A percentile compares a stretch with the other conserved stretches of the same genome.
Evolutionary conservation across 768 basidiomycete genomes (phyloP).

Genomic region (Pulveroboletus ravenelii): DNA sequence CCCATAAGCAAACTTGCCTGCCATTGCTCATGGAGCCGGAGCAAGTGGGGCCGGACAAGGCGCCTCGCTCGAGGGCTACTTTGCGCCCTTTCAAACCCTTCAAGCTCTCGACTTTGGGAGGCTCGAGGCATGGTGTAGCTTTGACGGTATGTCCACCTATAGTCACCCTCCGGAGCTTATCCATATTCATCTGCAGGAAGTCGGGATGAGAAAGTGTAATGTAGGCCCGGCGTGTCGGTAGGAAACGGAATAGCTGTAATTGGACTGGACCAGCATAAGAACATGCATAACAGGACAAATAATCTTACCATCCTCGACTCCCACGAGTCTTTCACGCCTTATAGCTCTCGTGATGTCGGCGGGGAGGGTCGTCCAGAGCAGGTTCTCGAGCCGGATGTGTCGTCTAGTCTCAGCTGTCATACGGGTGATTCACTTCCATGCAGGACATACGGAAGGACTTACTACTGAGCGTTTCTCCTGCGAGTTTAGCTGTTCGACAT

Average conservation of each 20-base stretch:
- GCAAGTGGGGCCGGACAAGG: constrained; percentile 40
- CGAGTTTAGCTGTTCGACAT: constrained; percentile 11
- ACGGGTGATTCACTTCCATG: constrained; percentile 4
- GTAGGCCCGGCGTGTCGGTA: constrained; percentile 54
- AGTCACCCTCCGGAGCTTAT: constrained; percentile 38
- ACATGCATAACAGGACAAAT: neutral
- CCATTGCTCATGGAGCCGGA: constrained; percentile 50
- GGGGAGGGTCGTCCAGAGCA: constrained; percentile 51
- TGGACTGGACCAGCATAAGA: constrained; percentile 39
- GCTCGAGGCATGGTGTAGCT: constrained; percentile 30
- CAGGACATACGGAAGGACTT: constrained; percentile 1
- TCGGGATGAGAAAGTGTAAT: constrained; percentile 50
- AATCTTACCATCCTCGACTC: constrained; percentile 37
- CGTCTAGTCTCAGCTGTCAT: constrained; percentile 22
- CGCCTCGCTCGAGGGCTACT: constrained; percentile 34
- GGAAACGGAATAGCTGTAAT: constrained; percentile 56
- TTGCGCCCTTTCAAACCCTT: constrained; percentile 40
- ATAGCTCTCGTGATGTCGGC: constrained; percentile 50
- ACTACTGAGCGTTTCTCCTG: constrained; percentile 11
- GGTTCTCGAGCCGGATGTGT: constrained; percentile 44
- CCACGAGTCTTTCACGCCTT: constrained; percentile 38
- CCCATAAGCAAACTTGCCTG: constrained; percentile 54
- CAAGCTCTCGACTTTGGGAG: constrained; percentile 21
- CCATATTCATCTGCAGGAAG: constrained; percentile 38
- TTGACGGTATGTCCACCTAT: constrained; percentile 43